Conservation (phyloP, 1,284 basidiomycete species). For the Heterobasidion irregulare region DNA sequence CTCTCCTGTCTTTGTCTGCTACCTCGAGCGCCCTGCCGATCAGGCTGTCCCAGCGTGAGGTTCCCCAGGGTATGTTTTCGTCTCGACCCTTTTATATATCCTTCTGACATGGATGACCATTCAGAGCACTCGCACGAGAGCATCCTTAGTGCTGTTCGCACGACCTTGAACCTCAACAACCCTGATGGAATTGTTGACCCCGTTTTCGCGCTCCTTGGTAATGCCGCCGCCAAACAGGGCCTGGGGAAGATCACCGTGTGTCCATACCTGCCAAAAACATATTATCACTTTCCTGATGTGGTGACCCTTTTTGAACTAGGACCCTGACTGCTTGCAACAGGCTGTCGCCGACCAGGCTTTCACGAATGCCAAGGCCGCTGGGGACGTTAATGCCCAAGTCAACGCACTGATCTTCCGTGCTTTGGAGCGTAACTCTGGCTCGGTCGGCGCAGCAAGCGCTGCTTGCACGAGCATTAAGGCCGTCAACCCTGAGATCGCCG, state of each 20-base stretch:
- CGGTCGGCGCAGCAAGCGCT: slow-evolving; percentile 41
- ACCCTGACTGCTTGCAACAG: slow-evolving; percentile 59
- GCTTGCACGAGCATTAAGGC: slow-evolving; percentile 48
- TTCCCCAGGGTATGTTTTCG: slow-evolving; percentile 47
- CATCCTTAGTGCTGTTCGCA: slow-evolving; percentile 41
- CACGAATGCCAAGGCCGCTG: slow-evolving; percentile 60
- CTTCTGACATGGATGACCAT: not conserved
- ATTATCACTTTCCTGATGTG: too few relatives aligned
- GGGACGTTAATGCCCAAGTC: slow-evolving; percentile 48
- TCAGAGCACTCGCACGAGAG: slow-evolving; percentile 62
- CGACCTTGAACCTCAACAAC: slow-evolving; percentile 45
- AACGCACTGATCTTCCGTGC: slow-evolving; percentile 58
- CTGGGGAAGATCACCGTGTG: slow-evolving; percentile 44
- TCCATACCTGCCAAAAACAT: not conserved
- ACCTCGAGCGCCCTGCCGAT: slow-evolving; percentile 34
- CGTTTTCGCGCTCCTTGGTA: slow-evolving; percentile 63
- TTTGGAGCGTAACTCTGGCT: slow-evolving; percentile 58
- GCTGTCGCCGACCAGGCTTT: slow-evolving; percentile 60
- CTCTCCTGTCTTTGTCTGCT: slow-evolving; percentile 27
- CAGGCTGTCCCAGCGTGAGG: slow-evolving; percentile 36
- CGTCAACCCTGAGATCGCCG: slow-evolving; percentile 60
- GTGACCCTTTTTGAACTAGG: slow-evolving; percentile 21
- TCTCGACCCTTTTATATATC: not conserved
- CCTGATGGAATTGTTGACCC: slow-evolving; percentile 52
- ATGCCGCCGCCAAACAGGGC: slow-evolving; percentile 49